Conservation (phyloP, 345 rosid species). For the Euphorbia tirucalli region DNA sequence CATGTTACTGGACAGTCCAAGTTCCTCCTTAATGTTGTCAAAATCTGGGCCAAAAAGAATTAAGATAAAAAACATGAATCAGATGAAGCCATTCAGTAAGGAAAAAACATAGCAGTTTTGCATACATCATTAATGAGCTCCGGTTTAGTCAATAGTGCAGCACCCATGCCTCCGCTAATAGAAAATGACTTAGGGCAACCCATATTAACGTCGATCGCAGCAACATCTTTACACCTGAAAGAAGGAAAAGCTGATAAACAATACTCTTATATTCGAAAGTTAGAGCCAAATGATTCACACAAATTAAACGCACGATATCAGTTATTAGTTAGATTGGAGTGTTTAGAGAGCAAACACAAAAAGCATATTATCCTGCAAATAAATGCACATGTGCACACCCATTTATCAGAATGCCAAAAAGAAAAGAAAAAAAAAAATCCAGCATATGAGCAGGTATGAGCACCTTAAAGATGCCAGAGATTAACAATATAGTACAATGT, state of each 20-base stretch:
- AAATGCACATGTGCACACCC: neutral
- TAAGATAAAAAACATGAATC: constrained; percentile 1
- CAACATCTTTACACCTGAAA: constrained; percentile 79
- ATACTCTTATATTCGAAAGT: neutral
- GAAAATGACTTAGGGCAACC: constrained; percentile 96
- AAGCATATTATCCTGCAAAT: neutral
- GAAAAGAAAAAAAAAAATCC: neutral
- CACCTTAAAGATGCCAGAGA: neutral
- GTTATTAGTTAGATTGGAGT: neutral
- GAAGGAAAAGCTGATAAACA: constrained; percentile 1
- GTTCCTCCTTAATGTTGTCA: constrained; percentile 81
- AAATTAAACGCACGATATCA: neutral
- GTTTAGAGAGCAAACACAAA: neutral
- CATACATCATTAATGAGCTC: constrained; percentile 86
- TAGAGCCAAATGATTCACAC: neutral
- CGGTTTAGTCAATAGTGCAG: constrained; percentile 79
- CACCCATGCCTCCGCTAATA: constrained; percentile 95
- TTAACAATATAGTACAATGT: neutral
- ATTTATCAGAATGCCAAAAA: neutral
- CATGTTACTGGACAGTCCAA: constrained; percentile 80
- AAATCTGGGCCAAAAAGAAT: constrained; percentile 43
- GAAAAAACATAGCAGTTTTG: constrained; percentile 10
- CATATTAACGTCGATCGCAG: constrained; percentile 87
- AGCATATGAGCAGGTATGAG: neutral
- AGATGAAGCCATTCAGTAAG: neutral